Conservation (phyloP, 2,329 filamentous ascomycete genomes). For the Didymella pomorum region DNA sequence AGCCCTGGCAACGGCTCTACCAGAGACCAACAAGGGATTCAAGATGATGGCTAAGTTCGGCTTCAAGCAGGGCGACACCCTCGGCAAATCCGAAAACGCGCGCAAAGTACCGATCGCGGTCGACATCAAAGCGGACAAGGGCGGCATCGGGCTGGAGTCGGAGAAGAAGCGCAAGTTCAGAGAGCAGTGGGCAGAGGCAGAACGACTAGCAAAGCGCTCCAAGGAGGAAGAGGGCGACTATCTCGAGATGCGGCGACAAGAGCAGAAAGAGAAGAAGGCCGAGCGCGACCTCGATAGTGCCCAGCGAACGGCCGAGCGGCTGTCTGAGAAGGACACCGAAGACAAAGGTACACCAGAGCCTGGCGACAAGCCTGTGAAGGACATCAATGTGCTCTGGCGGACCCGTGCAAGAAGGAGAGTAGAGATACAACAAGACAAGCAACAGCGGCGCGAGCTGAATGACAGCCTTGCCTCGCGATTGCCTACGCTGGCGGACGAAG, state of each 20-base stretch:
- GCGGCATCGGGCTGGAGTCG: slow-evolving; percentile 82
- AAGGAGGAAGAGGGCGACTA: slow-evolving; percentile 56
- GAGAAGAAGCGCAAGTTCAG: slow-evolving; percentile 79
- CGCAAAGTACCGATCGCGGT: slow-evolving; percentile 78
- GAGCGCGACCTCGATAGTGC: slow-evolving; percentile 78
- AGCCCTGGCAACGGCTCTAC: slow-evolving; percentile 76
- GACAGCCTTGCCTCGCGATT: slow-evolving; percentile 56
- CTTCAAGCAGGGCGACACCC: slow-evolving; percentile 76
- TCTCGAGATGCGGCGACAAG: slow-evolving; percentile 43
- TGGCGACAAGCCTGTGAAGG: slow-evolving; percentile 64
- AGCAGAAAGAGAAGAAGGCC: slow-evolving; percentile 50
- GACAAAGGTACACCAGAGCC: slow-evolving; percentile 33
- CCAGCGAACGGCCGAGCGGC: slow-evolving; percentile 81
- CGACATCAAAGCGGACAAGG: slow-evolving; percentile 77
- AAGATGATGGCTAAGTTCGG: slow-evolving; percentile 98
- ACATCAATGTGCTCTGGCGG: slow-evolving; percentile 81
- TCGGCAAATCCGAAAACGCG: slow-evolving; percentile 69
- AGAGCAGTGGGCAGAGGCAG: slow-evolving; percentile 48
- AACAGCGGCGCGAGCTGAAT: slow-evolving; percentile 40
- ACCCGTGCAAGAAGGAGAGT: slow-evolving; percentile 74
- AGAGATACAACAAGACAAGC: slow-evolving; percentile 70
- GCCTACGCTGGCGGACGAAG: slow-evolving; percentile 67
- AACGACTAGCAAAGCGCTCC: slow-evolving; percentile 50
- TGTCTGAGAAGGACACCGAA: slow-evolving; percentile 60
- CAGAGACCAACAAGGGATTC: slow-evolving; percentile 80